Evolutionary conservation across 2,329 filamentous ascomycete species (phyloP), one percentile per base, ranked within the genome.

Genomic region (Rhinocladiella similis): DNA sequence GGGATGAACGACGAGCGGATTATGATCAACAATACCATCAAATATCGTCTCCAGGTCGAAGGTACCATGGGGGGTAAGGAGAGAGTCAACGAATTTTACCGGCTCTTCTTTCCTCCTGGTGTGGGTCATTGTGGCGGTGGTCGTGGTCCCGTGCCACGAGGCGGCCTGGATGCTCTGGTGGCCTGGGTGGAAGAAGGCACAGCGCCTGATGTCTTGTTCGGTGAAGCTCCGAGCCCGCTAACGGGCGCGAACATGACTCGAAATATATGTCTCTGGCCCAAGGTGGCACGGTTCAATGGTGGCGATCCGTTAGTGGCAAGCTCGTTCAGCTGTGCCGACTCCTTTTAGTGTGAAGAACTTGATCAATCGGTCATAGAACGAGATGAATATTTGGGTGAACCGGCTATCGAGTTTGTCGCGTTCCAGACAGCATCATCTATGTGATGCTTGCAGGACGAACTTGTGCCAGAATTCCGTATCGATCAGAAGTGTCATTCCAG

Each of bases 231-330:
- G n/a, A 41, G 38, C 13, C 22, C 36, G 6, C 18, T 20, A 2
- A 73, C 78, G 63, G 67, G 66, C 2, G 69, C 69, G 1, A 64
- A 57, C 5, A 58, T 75, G 47, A 75, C 75, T 61, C 71, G 80
- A 35, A 74, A 73, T 4, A 65, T 83, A 50, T 83, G 81, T 63
- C 68, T 71, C 19, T 75, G 72, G 50, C 71, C 73, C 9, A 58
- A 66, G 49, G 67, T 69, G 50, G 66, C 72, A 60, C 68, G n/a
- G 66, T 77, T 71, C 65, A 64, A 69, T 18, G 70, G 70, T 5
- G 72, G 72, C 1, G 69, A 75, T 57, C 57, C 67, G 7, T 65
- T 71, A 36, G 52, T 66, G 9, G 67, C 72, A 9, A 53, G 57
- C 13, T 72, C 67, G 50, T 77, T 53, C 16, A 46, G 54, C 22